Percentiles rank a stretch among this genome's conserved stretches.
phyloP scores from a whole-genome alignment of 2,329 filamentous ascomycete species.

The Cercospora brassicicola region DNA sequence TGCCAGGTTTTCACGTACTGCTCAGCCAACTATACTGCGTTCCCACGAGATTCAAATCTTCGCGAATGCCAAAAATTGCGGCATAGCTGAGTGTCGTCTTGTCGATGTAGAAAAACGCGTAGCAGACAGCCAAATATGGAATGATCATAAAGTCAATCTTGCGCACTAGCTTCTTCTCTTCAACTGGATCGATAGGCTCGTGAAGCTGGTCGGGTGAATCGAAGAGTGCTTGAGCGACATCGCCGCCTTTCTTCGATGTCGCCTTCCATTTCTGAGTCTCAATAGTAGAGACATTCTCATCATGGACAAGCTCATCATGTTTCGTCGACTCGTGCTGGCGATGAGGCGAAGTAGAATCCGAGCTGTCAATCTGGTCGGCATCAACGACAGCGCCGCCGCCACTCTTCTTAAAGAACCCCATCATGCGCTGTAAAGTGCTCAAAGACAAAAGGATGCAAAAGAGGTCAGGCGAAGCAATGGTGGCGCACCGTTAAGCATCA shows the following conservation, averaged over 20 bases:
- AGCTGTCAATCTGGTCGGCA: slow-evolving; percentile 21
- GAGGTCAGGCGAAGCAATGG: not conserved
- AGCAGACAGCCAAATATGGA: slow-evolving; percentile 47
- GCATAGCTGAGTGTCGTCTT: slow-evolving; percentile 63
- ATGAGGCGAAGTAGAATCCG: slow-evolving; percentile 13
- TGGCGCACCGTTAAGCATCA: slow-evolving; percentile 4
- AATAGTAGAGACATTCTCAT: slow-evolving; percentile 15
- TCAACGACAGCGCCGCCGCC: slow-evolving; percentile 8
- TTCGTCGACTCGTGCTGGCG: not conserved
- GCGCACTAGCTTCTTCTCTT: slow-evolving; percentile 51
- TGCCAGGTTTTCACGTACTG: not conserved
- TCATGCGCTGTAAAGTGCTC: not conserved
- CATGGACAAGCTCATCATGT: slow-evolving; percentile 13
- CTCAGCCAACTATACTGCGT: slow-evolving; percentile 59
- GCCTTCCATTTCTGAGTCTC: slow-evolving; percentile 31
- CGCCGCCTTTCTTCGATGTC: slow-evolving; percentile 38
- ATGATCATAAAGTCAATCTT: slow-evolving; percentile 62
- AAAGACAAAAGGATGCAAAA: not conserved
- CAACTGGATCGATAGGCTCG: slow-evolving; percentile 50
- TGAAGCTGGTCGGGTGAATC: slow-evolving; percentile 43
- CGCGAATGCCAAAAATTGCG: slow-evolving; percentile 63
- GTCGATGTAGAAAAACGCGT: slow-evolving; percentile 43
- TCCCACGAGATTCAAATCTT: slow-evolving; percentile 59
- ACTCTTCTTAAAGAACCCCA: slow-evolving; percentile 27
- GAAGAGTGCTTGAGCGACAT: slow-evolving; percentile 56